Evolutionary conservation across 345 rosid genomes (phyloP).

Genomic region (Linum tenue): DNA sequence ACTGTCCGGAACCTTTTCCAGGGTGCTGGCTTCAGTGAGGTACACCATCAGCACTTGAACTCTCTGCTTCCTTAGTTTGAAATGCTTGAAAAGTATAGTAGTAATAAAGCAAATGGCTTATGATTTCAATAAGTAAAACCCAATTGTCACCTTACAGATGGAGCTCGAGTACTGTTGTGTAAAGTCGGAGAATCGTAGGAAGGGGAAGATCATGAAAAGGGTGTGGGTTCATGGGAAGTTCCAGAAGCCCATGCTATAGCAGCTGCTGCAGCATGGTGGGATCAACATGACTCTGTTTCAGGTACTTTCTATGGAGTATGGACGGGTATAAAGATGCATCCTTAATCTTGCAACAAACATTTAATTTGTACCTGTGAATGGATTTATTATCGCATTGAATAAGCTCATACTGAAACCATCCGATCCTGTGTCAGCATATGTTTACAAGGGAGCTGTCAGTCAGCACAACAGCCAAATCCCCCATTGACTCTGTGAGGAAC

Average conservation of each 20-base stretch:
- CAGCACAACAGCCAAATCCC: no score
- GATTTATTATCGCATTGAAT: no score
- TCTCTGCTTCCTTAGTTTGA: neutral
- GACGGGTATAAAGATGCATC: no score
- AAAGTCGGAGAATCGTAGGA: slow-evolving; percentile 56
- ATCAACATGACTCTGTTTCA: neutral
- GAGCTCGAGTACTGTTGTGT: slow-evolving; percentile 86
- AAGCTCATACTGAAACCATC: no score
- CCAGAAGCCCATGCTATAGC: slow-evolving; percentile 35
- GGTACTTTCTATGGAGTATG: no score
- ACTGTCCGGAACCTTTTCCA: slow-evolving; percentile 47
- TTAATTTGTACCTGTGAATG: no score
- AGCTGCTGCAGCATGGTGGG: neutral
- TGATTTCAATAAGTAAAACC: neutral
- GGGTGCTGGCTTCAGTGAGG: slow-evolving; percentile 71
- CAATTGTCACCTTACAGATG: slow-evolving; percentile 32
- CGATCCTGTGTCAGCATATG: no score
- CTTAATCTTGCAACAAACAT: no score
- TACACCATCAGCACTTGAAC: slow-evolving; percentile 11
- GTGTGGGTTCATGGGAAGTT: slow-evolving; percentile 97
- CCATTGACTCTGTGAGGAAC: no score
- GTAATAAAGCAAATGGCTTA: neutral
- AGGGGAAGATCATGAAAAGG: slow-evolving; percentile 61
- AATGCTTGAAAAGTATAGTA: neutral
- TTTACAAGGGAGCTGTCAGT: no score